phyloP scores from a whole-genome alignment of 371 early-diverging fungal genomes.

The Choanephora cucurbitarum region DNA sequence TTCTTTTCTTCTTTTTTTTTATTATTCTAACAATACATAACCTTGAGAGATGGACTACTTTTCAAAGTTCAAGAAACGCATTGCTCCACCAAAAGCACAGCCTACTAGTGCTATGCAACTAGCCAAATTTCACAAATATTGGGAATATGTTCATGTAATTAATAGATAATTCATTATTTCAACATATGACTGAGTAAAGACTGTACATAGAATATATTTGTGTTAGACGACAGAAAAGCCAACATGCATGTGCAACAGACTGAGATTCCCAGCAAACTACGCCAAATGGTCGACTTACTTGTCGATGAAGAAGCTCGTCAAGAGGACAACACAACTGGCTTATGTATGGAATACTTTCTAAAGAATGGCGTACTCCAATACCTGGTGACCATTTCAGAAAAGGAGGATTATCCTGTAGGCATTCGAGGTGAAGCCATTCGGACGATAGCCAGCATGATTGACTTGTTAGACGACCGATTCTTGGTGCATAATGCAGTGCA shows the following conservation, averaged over 20 bases:
- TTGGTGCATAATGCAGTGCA: conserved; percentile 90
- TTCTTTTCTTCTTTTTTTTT: conserved; percentile 1
- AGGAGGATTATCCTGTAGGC: conserved; percentile 81
- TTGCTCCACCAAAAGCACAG: conserved; percentile 64
- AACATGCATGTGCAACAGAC: conserved; percentile 71
- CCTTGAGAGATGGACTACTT: conserved; percentile 80
- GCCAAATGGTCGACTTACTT: conserved; percentile 85
- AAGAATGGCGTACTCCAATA: conserved; percentile 79
- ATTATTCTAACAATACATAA: not conserved
- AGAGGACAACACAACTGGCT: conserved; percentile 73
- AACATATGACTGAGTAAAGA: not conserved
- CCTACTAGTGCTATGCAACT: conserved; percentile 69
- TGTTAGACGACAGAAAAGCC: conserved; percentile 57
- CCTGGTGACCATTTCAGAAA: conserved; percentile 79
- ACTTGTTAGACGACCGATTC: conserved; percentile 84
- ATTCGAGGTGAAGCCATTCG: conserved; percentile 83
- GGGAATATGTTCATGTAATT: conserved; percentile 72
- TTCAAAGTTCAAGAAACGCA: conserved; percentile 65
- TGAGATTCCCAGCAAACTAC: conserved; percentile 76
- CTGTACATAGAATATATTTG: conserved; percentile 60
- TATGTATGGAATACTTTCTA: conserved; percentile 92
- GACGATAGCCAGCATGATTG: conserved; percentile 81
- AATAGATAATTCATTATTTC: conserved; percentile 5
- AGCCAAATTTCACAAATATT: conserved; percentile 75
- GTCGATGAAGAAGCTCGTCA: conserved; percentile 88